A percentile compares a stretch with the other conserved stretches of the same genome.
These are phyloP conservation scores for Platismatia glauca DNA, from an alignment of 495 filamentous ascomycete genomes.

Conservation along the genomic window DNA sequence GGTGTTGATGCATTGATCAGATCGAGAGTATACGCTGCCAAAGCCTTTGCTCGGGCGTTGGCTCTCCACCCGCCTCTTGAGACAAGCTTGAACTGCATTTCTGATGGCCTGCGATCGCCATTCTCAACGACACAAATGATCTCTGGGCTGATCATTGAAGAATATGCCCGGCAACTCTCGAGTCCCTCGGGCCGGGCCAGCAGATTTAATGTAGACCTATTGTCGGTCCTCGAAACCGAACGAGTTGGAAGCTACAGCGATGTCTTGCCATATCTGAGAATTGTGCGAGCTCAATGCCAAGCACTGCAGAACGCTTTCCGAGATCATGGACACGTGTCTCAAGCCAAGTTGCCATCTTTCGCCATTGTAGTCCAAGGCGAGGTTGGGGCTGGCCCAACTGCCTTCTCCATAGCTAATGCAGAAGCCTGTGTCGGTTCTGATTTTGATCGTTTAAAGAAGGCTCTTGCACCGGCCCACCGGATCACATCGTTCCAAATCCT, in stretches of 20 bases:
- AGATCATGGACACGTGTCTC: conserved; percentile 69
- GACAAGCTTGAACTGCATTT: conserved; percentile 32
- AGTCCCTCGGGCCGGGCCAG: conserved; percentile 27
- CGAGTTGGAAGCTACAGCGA: conserved; percentile 78
- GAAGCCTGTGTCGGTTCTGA: conserved; percentile 76
- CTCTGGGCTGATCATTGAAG: conserved; percentile 76
- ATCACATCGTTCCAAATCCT: conserved; percentile 68
- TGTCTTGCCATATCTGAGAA: conserved; percentile 75
- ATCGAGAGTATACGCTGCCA: conserved; percentile 77
- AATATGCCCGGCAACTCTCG: conserved; percentile 51
- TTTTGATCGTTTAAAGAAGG: conserved; percentile 78
- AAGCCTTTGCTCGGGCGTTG: conserved; percentile 72
- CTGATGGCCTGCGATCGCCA: conserved; percentile 45
- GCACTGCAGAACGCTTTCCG: conserved; percentile 82
- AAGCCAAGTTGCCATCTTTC: conserved; percentile 62
- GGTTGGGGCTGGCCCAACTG: conserved; percentile 74
- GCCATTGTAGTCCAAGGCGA: conserved; percentile 92
- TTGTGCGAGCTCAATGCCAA: conserved; percentile 82
- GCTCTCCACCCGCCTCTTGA: conserved; percentile 37
- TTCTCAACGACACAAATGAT: conserved; percentile 80
- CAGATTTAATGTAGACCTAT: conserved; percentile 49
- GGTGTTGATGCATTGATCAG: conserved; percentile 79
- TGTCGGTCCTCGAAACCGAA: conserved; percentile 66
- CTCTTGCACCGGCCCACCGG: conserved; percentile 71
- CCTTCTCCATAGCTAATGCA: conserved; percentile 80